These are phyloP conservation scores for Gymnopilus junonius DNA, from an alignment of 768 basidiomycete species.

Conservation along the genomic window DNA sequence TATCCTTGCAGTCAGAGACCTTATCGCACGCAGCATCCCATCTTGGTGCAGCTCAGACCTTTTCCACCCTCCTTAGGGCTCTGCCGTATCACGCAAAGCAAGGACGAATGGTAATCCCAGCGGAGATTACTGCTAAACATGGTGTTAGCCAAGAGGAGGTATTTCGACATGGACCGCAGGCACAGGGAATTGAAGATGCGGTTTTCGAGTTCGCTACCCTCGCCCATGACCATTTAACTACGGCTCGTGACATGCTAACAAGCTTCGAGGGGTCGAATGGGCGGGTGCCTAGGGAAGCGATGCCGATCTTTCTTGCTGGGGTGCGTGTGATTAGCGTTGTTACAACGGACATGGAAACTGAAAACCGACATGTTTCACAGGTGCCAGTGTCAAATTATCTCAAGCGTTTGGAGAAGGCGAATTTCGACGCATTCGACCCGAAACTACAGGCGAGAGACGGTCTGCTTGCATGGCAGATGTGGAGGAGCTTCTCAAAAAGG, in stretches of 20 bases:
- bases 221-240: constrained; percentile 80
- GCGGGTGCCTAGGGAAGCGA: constrained; percentile 57
- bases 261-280: constrained; percentile 50
- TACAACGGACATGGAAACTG: constrained; percentile 21
- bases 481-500: constrained; percentile 45
- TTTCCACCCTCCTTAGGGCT: constrained; percentile 73
- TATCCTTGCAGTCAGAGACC: constrained; percentile 55
- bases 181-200: constrained; percentile 72
- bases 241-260: constrained; percentile 69
- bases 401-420: constrained; percentile 62
- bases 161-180: constrained; percentile 57
- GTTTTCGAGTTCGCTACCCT: constrained; percentile 83
- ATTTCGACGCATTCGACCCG: constrained; percentile 76
- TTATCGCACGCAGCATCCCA: constrained; percentile 83
- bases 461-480: constrained; percentile 77
- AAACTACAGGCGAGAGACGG: constrained; percentile 71
- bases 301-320: constrained; percentile 75
- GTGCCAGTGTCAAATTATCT: constrained; percentile 72
- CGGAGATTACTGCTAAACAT: constrained; percentile 80
- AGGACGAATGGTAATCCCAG: constrained; percentile 76
- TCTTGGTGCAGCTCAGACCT: constrained; percentile 74
- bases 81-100: constrained; percentile 78
- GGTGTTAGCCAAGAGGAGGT: constrained; percentile 82
- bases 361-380: constrained; percentile 39
- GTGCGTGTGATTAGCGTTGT: constrained; percentile 49